Percentiles rank a stretch among this genome's conserved stretches.
Conservation (phyloP, 305 asterid genomes). For the Fraxinus albicans region DNA sequence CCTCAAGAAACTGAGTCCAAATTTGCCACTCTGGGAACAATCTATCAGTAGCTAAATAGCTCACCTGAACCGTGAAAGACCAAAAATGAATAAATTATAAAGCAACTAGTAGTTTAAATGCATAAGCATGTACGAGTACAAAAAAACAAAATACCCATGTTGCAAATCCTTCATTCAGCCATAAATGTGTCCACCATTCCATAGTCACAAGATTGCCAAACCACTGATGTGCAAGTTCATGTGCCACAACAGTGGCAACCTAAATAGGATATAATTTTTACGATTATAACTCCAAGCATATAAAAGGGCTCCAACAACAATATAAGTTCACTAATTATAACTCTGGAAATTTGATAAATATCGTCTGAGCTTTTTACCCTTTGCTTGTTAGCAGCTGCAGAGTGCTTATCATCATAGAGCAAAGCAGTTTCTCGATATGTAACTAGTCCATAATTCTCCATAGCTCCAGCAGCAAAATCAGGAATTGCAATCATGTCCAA, state of each 20-base stretch:
- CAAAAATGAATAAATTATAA: conserved; percentile 16
- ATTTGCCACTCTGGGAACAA: conserved; percentile 96
- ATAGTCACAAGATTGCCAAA: conserved; percentile 97
- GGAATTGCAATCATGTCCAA: conserved; percentile 98
- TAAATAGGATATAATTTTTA: conserved; percentile 34
- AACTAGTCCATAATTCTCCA: conserved; percentile 98
- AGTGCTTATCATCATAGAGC: conserved; percentile 92
- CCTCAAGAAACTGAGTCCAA: conserved; percentile 96
- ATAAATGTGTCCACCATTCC: conserved; percentile 99
- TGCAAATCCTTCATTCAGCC: conserved; percentile 98
- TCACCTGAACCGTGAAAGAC: conserved; percentile 58
- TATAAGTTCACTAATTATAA: background rate
- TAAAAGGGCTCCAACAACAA: background rate
- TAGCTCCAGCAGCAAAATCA: conserved; percentile 98
- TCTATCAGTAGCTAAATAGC: conserved; percentile 88
- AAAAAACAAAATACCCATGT: conserved; percentile 68
- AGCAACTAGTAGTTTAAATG: background rate
- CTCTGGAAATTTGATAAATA: conserved; percentile 11
- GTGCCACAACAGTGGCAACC: conserved; percentile 97
- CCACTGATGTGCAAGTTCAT: conserved; percentile 99
- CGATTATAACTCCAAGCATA: background rate
- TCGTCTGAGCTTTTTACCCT: conserved; percentile 53
- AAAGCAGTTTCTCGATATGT: conserved; percentile 94
- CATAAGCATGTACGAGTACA: conserved; percentile 14
- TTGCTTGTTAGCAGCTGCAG: conserved; percentile 97